A percentile compares a stretch with the other conserved stretches of the same genome.
Evolutionary conservation across 2,329 filamentous ascomycete genomes (phyloP).

Genomic region (Nectriaceae sp.): DNA sequence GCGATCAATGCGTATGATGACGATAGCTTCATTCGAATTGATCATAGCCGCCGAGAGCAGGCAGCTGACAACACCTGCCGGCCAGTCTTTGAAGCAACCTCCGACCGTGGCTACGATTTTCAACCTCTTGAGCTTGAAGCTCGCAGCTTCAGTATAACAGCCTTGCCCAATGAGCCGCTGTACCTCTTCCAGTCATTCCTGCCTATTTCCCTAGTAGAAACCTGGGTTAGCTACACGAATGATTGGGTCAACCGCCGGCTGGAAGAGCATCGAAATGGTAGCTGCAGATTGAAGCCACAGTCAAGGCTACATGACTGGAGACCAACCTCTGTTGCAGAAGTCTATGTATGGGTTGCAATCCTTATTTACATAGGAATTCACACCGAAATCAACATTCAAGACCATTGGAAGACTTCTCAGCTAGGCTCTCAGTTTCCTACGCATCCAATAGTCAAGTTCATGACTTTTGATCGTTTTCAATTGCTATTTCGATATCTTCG

Average conservation of each 20-base stretch:
- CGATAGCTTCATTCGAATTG: too few relatives aligned
- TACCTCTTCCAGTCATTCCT: slow-evolving; percentile 9
- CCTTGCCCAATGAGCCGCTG: background rate
- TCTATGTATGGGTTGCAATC: slow-evolving; percentile 13
- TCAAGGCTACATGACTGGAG: slow-evolving; percentile 2
- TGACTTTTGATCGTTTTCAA: slow-evolving; percentile 11
- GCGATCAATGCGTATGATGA: too few relatives aligned
- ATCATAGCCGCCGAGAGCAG: too few relatives aligned
- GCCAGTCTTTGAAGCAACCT: background rate
- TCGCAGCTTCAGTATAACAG: background rate
- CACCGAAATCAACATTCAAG: slow-evolving; percentile 7
- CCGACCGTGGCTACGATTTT: slow-evolving; percentile 1
- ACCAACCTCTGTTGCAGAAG: slow-evolving; percentile 5
- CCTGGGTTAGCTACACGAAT: slow-evolving; percentile 6
- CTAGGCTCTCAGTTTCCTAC: background rate
- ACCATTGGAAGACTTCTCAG: slow-evolving; percentile 8
- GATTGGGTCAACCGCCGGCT: slow-evolving; percentile 1
- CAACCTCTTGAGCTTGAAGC: background rate
- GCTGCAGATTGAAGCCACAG: background rate
- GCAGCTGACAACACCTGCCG: background rate
- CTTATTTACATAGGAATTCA: slow-evolving; percentile 14
- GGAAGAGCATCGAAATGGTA: background rate
- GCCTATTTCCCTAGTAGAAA: slow-evolving; percentile 9
- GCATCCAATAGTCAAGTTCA: slow-evolving; percentile 10
- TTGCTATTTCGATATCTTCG: slow-evolving; percentile 8